These are phyloP conservation scores for Malassezia slooffiae DNA, from an alignment of 1,284 basidiomycete species.

Conservation along the genomic window DNA sequence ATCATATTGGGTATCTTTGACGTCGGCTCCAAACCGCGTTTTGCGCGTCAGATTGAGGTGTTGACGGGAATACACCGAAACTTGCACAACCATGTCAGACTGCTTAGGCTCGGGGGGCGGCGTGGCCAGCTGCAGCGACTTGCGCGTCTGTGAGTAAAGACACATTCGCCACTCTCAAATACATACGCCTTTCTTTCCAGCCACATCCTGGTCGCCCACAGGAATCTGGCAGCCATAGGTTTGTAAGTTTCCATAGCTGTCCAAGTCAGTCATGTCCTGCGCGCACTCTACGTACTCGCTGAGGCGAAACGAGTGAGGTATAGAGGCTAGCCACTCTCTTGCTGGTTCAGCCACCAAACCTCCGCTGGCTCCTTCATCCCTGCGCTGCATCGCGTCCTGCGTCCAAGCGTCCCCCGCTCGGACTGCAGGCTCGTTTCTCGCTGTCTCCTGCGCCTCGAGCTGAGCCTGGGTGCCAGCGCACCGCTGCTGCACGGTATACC, in stretches of 20 bases:
- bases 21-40: conserved; percentile 1
- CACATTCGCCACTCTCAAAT: too few relatives aligned
- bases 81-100: neutral
- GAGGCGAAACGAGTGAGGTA: neutral
- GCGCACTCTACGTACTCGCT: too few relatives aligned
- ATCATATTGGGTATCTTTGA: neutral
- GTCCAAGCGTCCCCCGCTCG: too few relatives aligned
- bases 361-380: too few relatives aligned
- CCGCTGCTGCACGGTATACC: too few relatives aligned
- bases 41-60: conserved; percentile 2
- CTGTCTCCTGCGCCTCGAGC: too few relatives aligned
- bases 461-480: too few relatives aligned
- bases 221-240: neutral
- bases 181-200: conserved; percentile 5
- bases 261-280: too few relatives aligned
- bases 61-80: conserved; percentile 9
- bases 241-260: conserved; percentile 7
- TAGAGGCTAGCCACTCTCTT: too few relatives aligned
- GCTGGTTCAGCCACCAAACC: too few relatives aligned
- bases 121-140: neutral
- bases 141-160: neutral
- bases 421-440: too few relatives aligned
- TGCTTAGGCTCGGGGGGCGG: neutral
- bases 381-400: too few relatives aligned
- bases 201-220: conserved; percentile 4